phyloP scores from a whole-genome alignment of 768 basidiomycete species.

The Fomitopsis serialis region DNA sequence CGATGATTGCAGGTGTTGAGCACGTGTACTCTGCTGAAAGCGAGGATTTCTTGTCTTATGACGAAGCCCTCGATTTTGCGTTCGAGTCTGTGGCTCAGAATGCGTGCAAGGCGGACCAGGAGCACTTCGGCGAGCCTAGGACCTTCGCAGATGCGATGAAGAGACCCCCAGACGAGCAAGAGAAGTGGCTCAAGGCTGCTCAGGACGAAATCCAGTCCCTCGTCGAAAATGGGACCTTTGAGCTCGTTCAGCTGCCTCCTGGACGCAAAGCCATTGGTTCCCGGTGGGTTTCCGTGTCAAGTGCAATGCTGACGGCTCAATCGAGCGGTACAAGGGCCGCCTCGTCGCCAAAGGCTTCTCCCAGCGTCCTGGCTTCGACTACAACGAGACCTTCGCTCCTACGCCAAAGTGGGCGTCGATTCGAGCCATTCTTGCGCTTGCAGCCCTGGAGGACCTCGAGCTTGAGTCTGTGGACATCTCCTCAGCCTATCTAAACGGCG shows the following conservation, averaged over 20 bases:
- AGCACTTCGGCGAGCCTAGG: slow-evolving; percentile 1
- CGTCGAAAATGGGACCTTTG: slow-evolving; percentile 27
- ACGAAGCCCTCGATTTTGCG: slow-evolving; percentile 5
- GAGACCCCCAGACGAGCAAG: slow-evolving; percentile 4
- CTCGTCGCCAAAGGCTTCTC: slow-evolving; percentile 30
- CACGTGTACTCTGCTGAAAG: slow-evolving; percentile 2
- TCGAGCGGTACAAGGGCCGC: slow-evolving; percentile 31
- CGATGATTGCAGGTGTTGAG: slow-evolving; percentile 1
- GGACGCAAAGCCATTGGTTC: slow-evolving; percentile 26
- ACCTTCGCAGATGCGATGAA: slow-evolving; percentile 2
- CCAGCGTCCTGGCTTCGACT: slow-evolving; percentile 30
- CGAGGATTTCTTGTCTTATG: slow-evolving; percentile 2
- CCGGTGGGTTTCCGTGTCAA: slow-evolving; percentile 36
- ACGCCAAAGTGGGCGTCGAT: slow-evolving; percentile 16
- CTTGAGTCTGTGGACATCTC: slow-evolving; percentile 23
- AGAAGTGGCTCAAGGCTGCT: slow-evolving; percentile 13
- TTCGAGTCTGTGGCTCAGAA: slow-evolving; percentile 5
- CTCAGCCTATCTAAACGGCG: slow-evolving; percentile 24
- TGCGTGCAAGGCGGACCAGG: slow-evolving; percentile 4
- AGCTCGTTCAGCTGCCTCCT: slow-evolving; percentile 21
- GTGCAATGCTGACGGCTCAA: slow-evolving; percentile 28
- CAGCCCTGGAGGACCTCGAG: slow-evolving; percentile 19
- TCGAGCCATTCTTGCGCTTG: slow-evolving; percentile 19
- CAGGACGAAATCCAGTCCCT: slow-evolving; percentile 12
- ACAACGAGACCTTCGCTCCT: slow-evolving; percentile 29